phyloP scores from a whole-genome alignment of 768 basidiomycete genomes.

The Suillus fuscotomentosus region DNA sequence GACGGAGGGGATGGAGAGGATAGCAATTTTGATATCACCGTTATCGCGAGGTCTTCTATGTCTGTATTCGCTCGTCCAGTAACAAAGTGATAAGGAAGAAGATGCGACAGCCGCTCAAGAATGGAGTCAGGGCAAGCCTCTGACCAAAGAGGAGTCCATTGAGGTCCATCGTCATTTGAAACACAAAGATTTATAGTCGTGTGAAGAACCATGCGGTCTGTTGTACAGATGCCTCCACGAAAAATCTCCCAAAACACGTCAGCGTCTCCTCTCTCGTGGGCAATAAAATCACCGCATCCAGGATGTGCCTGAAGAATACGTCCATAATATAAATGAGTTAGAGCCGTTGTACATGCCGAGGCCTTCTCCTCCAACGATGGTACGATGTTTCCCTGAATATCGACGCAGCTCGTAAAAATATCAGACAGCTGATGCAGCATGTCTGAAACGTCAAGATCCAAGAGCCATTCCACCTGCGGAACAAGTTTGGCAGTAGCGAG shows the following conservation, averaged over 20 bases:
- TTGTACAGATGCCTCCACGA: accelerated
- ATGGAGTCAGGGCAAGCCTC: not conserved
- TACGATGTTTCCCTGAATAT: not conserved
- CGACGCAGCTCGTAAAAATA: not conserved
- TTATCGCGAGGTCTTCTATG: not conserved
- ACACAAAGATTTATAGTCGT: not conserved
- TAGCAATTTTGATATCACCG: too few species aligned
- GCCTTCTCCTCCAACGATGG: not conserved
- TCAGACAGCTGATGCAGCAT: not conserved
- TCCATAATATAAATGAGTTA: not conserved
- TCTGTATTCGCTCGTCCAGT: not conserved
- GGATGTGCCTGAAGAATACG: not conserved
- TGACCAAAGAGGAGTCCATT: not conserved
- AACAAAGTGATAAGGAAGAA: not conserved
- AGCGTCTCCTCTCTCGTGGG: not conserved
- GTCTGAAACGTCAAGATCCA: not conserved
- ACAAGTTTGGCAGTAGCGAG: constrained; percentile 7
- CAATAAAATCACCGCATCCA: not conserved
- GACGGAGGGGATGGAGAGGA: too few species aligned
- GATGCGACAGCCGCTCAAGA: not conserved
- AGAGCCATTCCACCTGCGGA: constrained; percentile 10
- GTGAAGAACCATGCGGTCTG: not conserved
- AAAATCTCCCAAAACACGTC: not conserved
- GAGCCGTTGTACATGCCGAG: not conserved
- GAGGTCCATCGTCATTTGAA: too few species aligned